Evolutionary conservation across 805 yeast species (phyloP), one percentile per base, ranked within the genome.

Genomic region (Naumovozyma dairenensis): DNA sequence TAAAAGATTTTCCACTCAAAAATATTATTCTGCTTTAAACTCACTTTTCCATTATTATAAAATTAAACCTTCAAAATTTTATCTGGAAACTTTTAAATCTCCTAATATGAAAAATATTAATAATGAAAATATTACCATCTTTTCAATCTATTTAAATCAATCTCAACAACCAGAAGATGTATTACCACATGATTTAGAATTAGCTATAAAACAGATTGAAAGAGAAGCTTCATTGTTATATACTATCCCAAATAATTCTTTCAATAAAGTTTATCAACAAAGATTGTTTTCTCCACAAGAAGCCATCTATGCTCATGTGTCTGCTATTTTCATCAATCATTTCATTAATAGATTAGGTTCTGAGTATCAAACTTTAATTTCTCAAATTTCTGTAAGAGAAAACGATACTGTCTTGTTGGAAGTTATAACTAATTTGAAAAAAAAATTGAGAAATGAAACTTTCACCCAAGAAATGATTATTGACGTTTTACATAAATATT

Each of bases 291-390:
- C 96, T 1, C 76, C 93, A 47, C 97, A 89, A 63, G 98, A 92
- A 63, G 76, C 87, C 29, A 79, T 86, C 37, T 92, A 92, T 57
- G 93, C 96, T 29, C 97, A 89, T 59, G 80, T 86, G 59, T 94
- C 89, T 49, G 80, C 82, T 29, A 82, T 85, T 40, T 89, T 92
- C 55, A 94, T 85, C 32, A 80, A 94, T 22, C 97, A 92, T 62
- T 92, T 89, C 65, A 71, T 89, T 59, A 92, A 92, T 66, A 73
- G 97, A 55, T 70, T 89, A 53, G 96, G 97, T 20, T 76, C 93
- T 2, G 96, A 87, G 60, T 87, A 82, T 60, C 73, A 68, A 45
- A 71, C 84, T 29, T 67, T 89, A 52, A 60, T 74, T 39, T 62
- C 69, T 21, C 66, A 86, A 40, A 67, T 87, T 38, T 80, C 77